Conservation (phyloP, 345 rosid genomes). For the Schrenkiella parvula region DNA sequence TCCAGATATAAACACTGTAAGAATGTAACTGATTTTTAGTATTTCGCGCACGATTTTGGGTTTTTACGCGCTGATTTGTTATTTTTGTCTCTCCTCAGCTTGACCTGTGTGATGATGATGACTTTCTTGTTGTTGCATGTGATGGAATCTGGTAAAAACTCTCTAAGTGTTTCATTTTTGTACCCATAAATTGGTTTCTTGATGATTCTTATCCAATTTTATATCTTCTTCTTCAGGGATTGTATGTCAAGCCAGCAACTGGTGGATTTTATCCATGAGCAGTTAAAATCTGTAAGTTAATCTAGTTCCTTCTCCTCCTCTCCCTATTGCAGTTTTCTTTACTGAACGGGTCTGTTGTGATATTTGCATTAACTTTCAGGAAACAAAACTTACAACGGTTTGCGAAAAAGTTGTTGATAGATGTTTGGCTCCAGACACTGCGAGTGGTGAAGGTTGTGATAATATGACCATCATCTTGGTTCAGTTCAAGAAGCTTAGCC, state of each 20-base stretch:
- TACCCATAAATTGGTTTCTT: not conserved
- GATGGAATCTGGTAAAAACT: slow-evolving; percentile 73
- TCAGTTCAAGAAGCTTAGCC: slow-evolving; percentile 56
- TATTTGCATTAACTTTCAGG: slow-evolving; percentile 40
- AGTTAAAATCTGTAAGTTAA: slow-evolving; percentile 42
- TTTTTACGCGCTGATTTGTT: not conserved
- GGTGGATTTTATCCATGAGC: slow-evolving; percentile 67
- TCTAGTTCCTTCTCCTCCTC: not conserved
- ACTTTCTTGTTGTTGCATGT: slow-evolving; percentile 75
- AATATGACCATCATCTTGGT: slow-evolving; percentile 95
- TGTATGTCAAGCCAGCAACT: slow-evolving; percentile 87
- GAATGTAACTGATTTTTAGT: slow-evolving; percentile 7
- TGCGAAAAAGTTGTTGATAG: slow-evolving; percentile 81
- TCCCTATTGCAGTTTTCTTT: not conserved
- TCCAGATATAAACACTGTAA: slow-evolving; percentile 69
- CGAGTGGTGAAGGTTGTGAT: slow-evolving; percentile 91
- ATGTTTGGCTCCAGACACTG: slow-evolving; percentile 81
- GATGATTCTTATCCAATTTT: not conserved
- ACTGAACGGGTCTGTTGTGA: slow-evolving; percentile 7
- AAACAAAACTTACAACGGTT: slow-evolving; percentile 66
- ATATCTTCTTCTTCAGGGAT: slow-evolving; percentile 44
- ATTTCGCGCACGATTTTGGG: not conserved
- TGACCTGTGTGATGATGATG: slow-evolving; percentile 76
- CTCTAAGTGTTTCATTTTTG: not conserved
- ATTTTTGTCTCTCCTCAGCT: slow-evolving; percentile 37